These are phyloP conservation scores for Stellera chamaejasme DNA, from an alignment of 345 rosid species.

Conservation along the genomic window DNA sequence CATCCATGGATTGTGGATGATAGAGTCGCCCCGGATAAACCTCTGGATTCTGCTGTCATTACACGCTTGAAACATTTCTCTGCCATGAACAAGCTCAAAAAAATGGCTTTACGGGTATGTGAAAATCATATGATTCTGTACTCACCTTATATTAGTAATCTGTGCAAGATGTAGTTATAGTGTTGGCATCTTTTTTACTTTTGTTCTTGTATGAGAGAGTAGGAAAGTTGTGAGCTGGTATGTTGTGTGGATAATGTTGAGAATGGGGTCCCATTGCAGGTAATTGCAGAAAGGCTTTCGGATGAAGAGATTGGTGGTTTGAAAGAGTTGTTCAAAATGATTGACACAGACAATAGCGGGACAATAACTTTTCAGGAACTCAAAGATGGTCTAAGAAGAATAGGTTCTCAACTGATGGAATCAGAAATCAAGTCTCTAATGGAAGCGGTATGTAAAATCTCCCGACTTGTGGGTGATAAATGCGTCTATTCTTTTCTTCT, in stretches of 20 bases:
- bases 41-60: slow-evolving; percentile 92
- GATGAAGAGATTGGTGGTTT: slow-evolving; percentile 98
- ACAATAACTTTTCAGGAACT: slow-evolving; percentile 89
- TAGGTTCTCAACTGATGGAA: slow-evolving; percentile 87
- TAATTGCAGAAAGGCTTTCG: slow-evolving; percentile 93
- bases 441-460: slow-evolving; percentile 60
- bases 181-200: background rate
- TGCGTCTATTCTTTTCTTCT: background rate
- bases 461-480: background rate
- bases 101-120: slow-evolving; percentile 94
- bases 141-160: too few relatives aligned
- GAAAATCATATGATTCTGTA: background rate
- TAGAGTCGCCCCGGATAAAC: slow-evolving; percentile 79
- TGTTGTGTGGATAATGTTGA: background rate
- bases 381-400: slow-evolving; percentile 71
- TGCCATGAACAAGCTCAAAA: slow-evolving; percentile 92
- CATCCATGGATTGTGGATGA: slow-evolving; percentile 97
- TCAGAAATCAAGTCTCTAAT: slow-evolving; percentile 82
- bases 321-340: slow-evolving; percentile 89
- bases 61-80: slow-evolving; percentile 90
- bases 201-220: background rate
- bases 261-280: slow-evolving; percentile 33
- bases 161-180: background rate
- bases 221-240: too few relatives aligned
- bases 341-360: slow-evolving; percentile 91